Base-by-base conservation (phyloP, 2,329 filamentous ascomycete species). In the Exophiala viscosa region DNA sequence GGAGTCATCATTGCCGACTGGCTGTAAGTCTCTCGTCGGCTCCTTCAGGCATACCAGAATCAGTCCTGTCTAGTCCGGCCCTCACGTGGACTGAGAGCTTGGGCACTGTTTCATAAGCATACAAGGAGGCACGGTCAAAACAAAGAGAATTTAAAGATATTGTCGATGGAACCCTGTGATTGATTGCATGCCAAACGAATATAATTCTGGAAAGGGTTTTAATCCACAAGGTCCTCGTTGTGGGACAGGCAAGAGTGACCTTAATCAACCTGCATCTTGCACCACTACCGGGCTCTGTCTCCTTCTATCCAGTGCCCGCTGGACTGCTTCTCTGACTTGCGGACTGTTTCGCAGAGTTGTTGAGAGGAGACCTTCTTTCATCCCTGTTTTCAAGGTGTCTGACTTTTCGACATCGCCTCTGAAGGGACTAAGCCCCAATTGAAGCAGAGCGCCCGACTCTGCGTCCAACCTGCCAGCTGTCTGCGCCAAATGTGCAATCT, bases 351-450 rank as follows among this genome's bases (percentile, higher is more conserved):
- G 80, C 54, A 95, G 87, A 11, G 85, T 91, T 66, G 95, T 95
- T 68, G 95, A 84, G 45, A 96, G 84, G 61, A 97, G 75, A 80
- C 90, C 95, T 64, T 93, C 88, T 70, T 85, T 87, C 71, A 96
- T 81, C 63, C 86, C 87, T 36, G 79, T 78, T 57, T 84, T 80
- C 64, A 95, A 71, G 54, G 82, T 83, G 40, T 75, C 76, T 42
- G 86, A 73, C n/a, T 76, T 77, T 55, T 81, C 78, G 33, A 79
- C 73, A 64, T 95, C 86, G n/a, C 84, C 85, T 45, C 78, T 82
- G 69, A 90, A 96, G 0, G 92, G 92, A 47, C 84, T 83, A 69
- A 91, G 80, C 64, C 95, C 90, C 67, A 95, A 76, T 42, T 86
- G 84, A 66, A 96, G 73, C 55, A 95, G 69, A 49, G 86, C 77